phyloP scores from a whole-genome alignment of 805 yeast genomes.

The Ogataea glucozyma region DNA sequence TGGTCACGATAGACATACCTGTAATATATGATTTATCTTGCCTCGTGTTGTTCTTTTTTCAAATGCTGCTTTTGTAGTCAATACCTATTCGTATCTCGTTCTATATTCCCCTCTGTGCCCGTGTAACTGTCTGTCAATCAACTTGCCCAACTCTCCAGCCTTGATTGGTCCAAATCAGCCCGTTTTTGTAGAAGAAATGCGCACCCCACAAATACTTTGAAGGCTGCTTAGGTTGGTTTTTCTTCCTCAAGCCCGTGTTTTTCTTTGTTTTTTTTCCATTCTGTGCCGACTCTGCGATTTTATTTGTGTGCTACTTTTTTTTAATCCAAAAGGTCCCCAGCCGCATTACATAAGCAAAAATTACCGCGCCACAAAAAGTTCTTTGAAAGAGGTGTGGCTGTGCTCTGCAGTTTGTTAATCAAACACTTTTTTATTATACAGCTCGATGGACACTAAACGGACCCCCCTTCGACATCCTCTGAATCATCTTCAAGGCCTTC shows the following conservation, averaged over 20 bases:
- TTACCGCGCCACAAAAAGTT: too few relatives aligned
- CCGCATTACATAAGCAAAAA: too few relatives aligned
- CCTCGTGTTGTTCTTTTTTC: too few relatives aligned
- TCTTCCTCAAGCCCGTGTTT: constrained; percentile 1
- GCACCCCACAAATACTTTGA: too few relatives aligned
- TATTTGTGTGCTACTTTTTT: background rate
- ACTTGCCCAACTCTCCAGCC: background rate
- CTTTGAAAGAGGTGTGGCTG: too few relatives aligned
- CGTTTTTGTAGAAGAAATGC: too few relatives aligned
- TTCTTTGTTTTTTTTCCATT: constrained; percentile 8
- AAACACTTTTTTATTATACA: constrained; percentile 1
- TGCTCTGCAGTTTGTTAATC: background rate
- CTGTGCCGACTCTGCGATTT: constrained; percentile 7
- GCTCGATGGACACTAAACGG: background rate
- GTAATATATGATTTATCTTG: background rate
- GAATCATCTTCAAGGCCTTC: constrained; percentile 43
- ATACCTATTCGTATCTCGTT: too few relatives aligned
- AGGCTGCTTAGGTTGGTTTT: background rate
- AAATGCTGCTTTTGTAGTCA: too few relatives aligned
- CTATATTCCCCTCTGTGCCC: background rate
- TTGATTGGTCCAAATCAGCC: background rate
- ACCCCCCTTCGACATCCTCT: constrained; percentile 2
- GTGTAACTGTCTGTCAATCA: background rate
- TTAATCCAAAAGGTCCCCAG: background rate
- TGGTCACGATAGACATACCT: constrained; percentile 21